These are phyloP conservation scores for Trypanosoma mega DNA, from an alignment of 208 protist genomes.

Conservation along the genomic window DNA sequence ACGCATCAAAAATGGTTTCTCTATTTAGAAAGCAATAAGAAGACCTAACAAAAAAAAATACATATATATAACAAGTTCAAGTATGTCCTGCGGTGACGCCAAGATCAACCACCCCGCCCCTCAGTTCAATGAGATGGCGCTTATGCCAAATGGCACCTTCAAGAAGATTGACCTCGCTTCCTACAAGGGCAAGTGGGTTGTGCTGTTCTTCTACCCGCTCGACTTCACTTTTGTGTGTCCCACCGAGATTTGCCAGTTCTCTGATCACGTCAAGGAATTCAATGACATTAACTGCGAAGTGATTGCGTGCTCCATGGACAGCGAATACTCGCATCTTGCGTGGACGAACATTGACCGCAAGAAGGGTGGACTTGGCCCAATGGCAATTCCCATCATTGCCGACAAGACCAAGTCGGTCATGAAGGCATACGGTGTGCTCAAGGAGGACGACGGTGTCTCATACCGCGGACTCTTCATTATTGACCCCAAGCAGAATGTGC, in stretches of 20 bases:
- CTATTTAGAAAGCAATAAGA: no score
- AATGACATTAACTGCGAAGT: conserved; percentile 86
- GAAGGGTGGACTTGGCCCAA: conserved; percentile 95
- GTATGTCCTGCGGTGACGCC: conserved; percentile 30
- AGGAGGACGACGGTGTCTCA: conserved; percentile 87
- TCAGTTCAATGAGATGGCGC: conserved; percentile 85
- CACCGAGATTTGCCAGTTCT: conserved; percentile 97
- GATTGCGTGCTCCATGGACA: conserved; percentile 93
- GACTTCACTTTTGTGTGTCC: conserved; percentile 98
- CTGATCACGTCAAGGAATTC: conserved; percentile 92
- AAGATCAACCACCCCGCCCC: conserved; percentile 90
- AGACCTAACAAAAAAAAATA: no score
- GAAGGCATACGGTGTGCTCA: conserved; percentile 91
- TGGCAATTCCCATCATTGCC: conserved; percentile 95
- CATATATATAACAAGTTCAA: background rate
- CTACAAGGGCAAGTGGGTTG: conserved; percentile 94
- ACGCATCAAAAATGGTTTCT: no score
- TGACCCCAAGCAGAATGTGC: conserved; percentile 88
- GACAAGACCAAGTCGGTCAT: conserved; percentile 95
- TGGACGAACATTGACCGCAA: conserved; percentile 95
- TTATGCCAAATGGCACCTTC: conserved; percentile 94
- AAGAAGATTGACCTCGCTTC: conserved; percentile 87
- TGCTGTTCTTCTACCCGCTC: conserved; percentile 97
- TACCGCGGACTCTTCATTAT: conserved; percentile 97
- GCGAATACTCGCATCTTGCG: conserved; percentile 95